Evolutionary conservation across 495 filamentous ascomycete species (phyloP), one percentile per base, ranked within the genome.

Genomic region (Neurospora intermedia): DNA sequence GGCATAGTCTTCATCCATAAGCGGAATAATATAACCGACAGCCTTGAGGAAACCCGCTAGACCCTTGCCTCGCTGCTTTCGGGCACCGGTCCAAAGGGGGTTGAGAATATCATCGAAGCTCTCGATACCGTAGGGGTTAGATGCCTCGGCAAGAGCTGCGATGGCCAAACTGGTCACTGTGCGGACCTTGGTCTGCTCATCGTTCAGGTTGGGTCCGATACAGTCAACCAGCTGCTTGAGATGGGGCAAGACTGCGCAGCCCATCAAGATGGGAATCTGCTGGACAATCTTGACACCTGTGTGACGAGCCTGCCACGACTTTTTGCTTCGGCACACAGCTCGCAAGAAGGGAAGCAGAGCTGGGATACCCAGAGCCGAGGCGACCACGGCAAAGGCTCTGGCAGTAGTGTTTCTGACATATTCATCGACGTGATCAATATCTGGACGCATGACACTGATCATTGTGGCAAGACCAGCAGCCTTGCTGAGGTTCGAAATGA

Each of bases 281-380:
- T 99, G 96, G 38, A 98, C 91, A 76, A 99, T 98, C 85, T 98
- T 98, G 69, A 98, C 96, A 82, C 96, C 96, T n/a, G 96, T 99
- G 80, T 99, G 96, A 74, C 96, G 86, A 71, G 96, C 96, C 80
- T 98, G 94, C 96, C 96, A 99, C 48, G 96, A 98, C 80, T 98
- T 98, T 82, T 98, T 98, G 83, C 93, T 97, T 77, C 94, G 89
- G 79, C 95, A 98, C 15, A 98, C 96, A 70, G 96, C 96, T 74
- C 94, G 90, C 46, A 98, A 85, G 87, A 99, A 98, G 5, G 96
- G 96, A 48, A 98, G 88, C 48, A 99, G 89, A 13, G 94, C 93
- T 10, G 96, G 96, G 66, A 99, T 98, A 73, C 96, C 96, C 5
- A 99, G 89, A 16, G 96, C 96, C 43, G 94, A 97, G 16, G 96